Percentiles rank a stretch among this genome's conserved stretches.
phyloP scores from a whole-genome alignment of 495 filamentous ascomycete genomes.

The Aspergillus campestris region DNA sequence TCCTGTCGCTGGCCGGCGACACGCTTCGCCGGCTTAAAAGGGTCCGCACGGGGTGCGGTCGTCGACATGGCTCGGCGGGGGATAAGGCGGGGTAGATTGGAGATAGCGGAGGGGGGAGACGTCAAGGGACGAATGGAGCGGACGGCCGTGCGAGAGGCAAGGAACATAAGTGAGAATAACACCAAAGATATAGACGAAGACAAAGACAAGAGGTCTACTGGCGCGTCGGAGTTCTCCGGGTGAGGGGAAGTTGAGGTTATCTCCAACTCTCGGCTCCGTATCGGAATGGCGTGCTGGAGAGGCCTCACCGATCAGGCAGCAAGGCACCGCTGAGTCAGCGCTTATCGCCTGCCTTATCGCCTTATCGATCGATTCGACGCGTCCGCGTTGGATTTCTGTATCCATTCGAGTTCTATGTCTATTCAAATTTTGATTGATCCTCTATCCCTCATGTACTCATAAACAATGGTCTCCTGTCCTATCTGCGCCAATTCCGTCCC shows the following conservation, averaged over 20 bases:
- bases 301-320: too few species aligned
- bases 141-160: slow-evolving; percentile 2
- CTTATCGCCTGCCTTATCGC: too few species aligned
- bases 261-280: too few species aligned
- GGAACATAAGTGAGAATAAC: slow-evolving; percentile 4
- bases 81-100: slow-evolving; percentile 17
- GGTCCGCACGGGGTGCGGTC: slow-evolving; percentile 35
- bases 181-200: too few species aligned
- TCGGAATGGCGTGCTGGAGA: too few species aligned
- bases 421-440: not conserved
- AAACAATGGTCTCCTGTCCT: slow-evolving; percentile 72
- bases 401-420: too few species aligned
- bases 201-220: not conserved
- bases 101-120: slow-evolving; percentile 1
- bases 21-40: slow-evolving; percentile 63
- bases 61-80: slow-evolving; percentile 33
- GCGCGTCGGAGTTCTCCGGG: too few species aligned
- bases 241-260: too few species aligned
- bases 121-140: slow-evolving; percentile 1
- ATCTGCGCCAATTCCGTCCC: slow-evolving; percentile 75
- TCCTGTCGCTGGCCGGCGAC: slow-evolving; percentile 80
- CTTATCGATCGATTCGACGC: too few species aligned
- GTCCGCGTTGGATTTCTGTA: too few species aligned
- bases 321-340: too few species aligned
- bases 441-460: not conserved